A percentile compares a stretch with the other conserved stretches of the same genome.
Conservation (phyloP, 306 rosid species). For the Fragaria iinumae region DNA sequence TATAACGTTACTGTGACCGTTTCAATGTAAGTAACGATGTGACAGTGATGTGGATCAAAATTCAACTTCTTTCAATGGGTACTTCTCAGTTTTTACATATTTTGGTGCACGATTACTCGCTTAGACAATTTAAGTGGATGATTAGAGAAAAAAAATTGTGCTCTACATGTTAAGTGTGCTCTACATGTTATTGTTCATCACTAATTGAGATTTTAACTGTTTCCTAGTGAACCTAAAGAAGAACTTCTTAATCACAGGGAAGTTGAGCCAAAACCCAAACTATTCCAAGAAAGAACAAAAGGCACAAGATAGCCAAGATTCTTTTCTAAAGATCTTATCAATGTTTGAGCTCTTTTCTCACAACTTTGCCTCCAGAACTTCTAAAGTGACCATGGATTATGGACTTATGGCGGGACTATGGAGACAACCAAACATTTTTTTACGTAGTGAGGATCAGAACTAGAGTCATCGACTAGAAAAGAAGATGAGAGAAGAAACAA, state of each 20-base stretch:
- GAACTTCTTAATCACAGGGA: slow-evolving; percentile 33
- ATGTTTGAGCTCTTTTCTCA: neutral
- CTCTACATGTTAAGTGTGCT: neutral
- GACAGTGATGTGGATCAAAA: too few species aligned
- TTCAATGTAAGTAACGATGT: too few species aligned
- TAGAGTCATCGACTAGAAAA: neutral
- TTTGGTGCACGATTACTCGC: too few species aligned
- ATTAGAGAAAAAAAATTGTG: too few species aligned
- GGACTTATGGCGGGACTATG: neutral
- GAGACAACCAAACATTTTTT: neutral
- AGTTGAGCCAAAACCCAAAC: slow-evolving; percentile 27
- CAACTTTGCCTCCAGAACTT: neutral
- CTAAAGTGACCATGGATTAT: neutral
- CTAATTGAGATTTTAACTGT: neutral
- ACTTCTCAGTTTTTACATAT: too few species aligned
- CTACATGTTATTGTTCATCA: neutral
- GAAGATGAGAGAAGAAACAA: neutral
- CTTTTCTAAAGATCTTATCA: slow-evolving; percentile 32
- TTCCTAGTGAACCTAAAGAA: neutral
- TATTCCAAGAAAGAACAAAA: neutral
- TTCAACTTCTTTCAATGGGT: too few species aligned
- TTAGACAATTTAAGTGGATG: too few species aligned
- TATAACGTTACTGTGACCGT: too few species aligned
- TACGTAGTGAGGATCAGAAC: neutral
- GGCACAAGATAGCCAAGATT: slow-evolving; percentile 14